Evolutionary conservation across 495 filamentous ascomycete genomes (phyloP).

Genomic region (Cercophora newfieldiana): DNA sequence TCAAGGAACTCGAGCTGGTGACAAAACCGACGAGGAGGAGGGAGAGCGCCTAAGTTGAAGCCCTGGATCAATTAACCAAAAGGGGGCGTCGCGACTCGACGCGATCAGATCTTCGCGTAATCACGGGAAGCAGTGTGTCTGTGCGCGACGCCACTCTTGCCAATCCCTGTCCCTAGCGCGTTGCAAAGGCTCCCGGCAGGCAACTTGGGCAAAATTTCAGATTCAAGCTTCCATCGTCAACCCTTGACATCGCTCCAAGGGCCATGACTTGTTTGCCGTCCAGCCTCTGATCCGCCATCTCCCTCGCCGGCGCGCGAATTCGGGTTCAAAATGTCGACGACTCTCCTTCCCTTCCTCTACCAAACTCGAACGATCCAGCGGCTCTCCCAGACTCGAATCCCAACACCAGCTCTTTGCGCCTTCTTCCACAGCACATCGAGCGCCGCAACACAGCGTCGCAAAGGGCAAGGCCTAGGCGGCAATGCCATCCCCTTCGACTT

Average conservation of each 20-base stretch:
- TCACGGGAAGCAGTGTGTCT: constrained; percentile 23
- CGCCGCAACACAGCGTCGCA: background rate
- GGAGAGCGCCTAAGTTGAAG: no score
- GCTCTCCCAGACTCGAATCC: constrained; percentile 18
- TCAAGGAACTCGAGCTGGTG: no score
- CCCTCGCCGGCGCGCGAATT: background rate
- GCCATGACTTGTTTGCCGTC: background rate
- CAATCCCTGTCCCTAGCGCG: background rate
- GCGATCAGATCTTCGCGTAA: constrained; percentile 20
- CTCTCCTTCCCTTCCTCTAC: constrained; percentile 65
- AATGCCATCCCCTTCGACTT: constrained; percentile 44
- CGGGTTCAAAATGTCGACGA: constrained; percentile 34
- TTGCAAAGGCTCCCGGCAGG: constrained; percentile 6
- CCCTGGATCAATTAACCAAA: background rate
- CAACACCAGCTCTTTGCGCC: constrained; percentile 23
- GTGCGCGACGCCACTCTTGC: background rate
- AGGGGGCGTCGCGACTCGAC: constrained; percentile 12
- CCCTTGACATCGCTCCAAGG: background rate
- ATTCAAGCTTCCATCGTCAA: background rate
- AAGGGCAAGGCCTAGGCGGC: background rate
- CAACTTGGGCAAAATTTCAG: constrained; percentile 15
- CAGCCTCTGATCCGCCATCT: no score
- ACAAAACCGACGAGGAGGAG: background rate
- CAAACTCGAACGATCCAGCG: constrained; percentile 63
- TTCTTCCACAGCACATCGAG: constrained; percentile 19